Evolutionary conservation across 2,329 filamentous ascomycete genomes (phyloP).

Genomic region (Sclerotinia subarctica): DNA sequence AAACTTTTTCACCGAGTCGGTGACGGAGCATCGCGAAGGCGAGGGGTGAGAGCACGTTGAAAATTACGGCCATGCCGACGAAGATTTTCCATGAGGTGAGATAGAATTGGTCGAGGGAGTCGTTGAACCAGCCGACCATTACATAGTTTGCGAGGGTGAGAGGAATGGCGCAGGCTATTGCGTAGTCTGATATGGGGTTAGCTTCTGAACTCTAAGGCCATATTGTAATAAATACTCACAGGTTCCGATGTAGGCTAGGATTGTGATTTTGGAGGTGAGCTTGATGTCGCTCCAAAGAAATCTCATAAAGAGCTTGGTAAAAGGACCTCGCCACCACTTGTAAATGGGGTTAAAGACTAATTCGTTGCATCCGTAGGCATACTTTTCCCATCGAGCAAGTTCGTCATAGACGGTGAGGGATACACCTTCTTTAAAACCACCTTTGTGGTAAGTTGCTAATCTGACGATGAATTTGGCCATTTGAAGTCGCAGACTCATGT

Average conservation of each 20-base stretch:
- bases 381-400: constrained; percentile 68
- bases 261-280: constrained; percentile 65
- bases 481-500: constrained; percentile 70
- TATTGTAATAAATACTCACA: constrained; percentile 21
- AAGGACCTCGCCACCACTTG: constrained; percentile 61
- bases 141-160: constrained; percentile 69
- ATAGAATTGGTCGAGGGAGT: constrained; percentile 64
- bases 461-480: constrained; percentile 65
- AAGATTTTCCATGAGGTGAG: constrained; percentile 64
- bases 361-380: constrained; percentile 69
- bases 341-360: constrained; percentile 66
- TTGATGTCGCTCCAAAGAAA: constrained; percentile 61
- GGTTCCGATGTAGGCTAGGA: constrained; percentile 64
- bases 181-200: constrained; percentile 44
- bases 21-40: constrained; percentile 31
- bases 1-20: constrained; percentile 27
- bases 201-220: not conserved
- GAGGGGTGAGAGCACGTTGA: constrained; percentile 49
- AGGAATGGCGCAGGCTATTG: constrained; percentile 64
- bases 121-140: constrained; percentile 68
- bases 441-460: constrained; percentile 64
- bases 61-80: constrained; percentile 61
- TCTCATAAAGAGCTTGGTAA: constrained; percentile 60
- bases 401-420: constrained; percentile 72
- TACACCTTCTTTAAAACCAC: constrained; percentile 71